A percentile compares a stretch with the other conserved stretches of the same genome.
phyloP scores from a whole-genome alignment of 805 yeast species.

The Zygosaccharomyces rouxii region DNA sequence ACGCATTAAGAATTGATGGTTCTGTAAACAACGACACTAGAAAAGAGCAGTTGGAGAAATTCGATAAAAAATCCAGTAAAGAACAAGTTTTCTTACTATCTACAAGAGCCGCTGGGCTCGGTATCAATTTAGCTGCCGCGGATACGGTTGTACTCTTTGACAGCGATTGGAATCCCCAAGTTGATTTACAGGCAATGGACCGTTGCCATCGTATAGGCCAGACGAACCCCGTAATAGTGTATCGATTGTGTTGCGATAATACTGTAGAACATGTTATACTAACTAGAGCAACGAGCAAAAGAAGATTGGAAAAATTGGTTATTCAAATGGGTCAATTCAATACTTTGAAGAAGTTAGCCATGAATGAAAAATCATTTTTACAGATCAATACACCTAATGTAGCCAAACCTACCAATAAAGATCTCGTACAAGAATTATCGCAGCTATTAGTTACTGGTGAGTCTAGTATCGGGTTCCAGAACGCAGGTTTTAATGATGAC shows the following conservation, averaged over 20 bases:
- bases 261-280: constrained; percentile 83
- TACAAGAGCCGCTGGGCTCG: constrained; percentile 93
- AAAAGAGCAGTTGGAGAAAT: constrained; percentile 55
- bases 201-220: constrained; percentile 94
- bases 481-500: constrained; percentile 21
- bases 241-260: constrained; percentile 68
- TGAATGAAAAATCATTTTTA: constrained; percentile 29
- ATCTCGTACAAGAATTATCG: constrained; percentile 40
- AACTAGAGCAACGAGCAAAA: constrained; percentile 72
- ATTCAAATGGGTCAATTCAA: constrained; percentile 61
- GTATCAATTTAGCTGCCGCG: constrained; percentile 79
- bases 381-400: constrained; percentile 11
- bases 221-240: constrained; percentile 72
- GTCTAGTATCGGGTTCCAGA: constrained; percentile 37
- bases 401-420: constrained; percentile 26
- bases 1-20: constrained; percentile 71
- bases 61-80: constrained; percentile 32
- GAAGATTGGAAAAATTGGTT: constrained; percentile 71
- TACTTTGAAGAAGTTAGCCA: constrained; percentile 38
- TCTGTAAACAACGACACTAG: constrained; percentile 61
- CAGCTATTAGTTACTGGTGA: constrained; percentile 40
- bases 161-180: constrained; percentile 97
- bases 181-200: constrained; percentile 94
- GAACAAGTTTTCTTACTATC: constrained; percentile 64
- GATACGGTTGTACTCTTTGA: constrained; percentile 89